Conservation (phyloP, 257 asterid species). For the Solanum clarkiae region DNA sequence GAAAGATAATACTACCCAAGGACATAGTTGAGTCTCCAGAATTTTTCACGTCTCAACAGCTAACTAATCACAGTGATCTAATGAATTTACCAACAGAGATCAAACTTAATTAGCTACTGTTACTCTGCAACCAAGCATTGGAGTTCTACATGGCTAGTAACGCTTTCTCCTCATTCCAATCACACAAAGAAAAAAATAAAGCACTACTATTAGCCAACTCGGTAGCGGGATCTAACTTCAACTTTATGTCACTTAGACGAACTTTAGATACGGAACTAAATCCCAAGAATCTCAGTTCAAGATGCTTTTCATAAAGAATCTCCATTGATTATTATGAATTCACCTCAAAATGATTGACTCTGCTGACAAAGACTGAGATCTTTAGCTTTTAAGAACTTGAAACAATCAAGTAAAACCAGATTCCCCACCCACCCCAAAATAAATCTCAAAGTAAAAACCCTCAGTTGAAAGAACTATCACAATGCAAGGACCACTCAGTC, state of each 20-base stretch:
- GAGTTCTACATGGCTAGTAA: conserved; percentile 6
- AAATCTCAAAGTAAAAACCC: conserved; percentile 20
- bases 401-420: background rate
- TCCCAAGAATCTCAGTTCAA: background rate
- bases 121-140: background rate
- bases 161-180: background rate
- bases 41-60: conserved; percentile 11
- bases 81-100: background rate
- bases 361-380: background rate
- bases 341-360: background rate
- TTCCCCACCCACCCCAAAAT: too few species aligned
- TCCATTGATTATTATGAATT: background rate
- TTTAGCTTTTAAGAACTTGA: background rate
- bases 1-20: conserved; percentile 53
- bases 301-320: background rate
- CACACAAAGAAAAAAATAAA: background rate
- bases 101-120: conserved; percentile 7
- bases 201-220: background rate
- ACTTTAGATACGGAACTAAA: background rate
- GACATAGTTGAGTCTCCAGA: conserved; percentile 50
- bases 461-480: background rate
- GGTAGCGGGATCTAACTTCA: background rate
- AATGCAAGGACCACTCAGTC: background rate
- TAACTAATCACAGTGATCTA: background rate
- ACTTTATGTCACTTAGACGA: background rate